Percentiles rank a stretch among this genome's conserved stretches.
phyloP scores from a whole-genome alignment of 441 rosid genomes.

The Populus hybrid region DNA sequence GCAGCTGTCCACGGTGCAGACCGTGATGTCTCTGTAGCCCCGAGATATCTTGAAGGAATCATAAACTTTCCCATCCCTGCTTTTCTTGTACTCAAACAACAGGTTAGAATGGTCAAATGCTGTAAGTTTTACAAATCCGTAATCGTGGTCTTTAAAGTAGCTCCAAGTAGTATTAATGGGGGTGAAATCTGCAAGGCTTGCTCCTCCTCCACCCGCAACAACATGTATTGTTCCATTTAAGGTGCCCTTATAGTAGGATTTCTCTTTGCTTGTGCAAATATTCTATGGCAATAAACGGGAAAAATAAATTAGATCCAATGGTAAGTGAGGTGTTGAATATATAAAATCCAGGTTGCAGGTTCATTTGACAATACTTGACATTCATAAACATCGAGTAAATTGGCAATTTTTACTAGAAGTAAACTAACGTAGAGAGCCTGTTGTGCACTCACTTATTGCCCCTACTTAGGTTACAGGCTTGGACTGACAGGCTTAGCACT shows the following conservation, averaged over 20 bases:
- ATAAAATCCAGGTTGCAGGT: background rate
- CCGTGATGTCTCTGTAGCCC: conserved; percentile 64
- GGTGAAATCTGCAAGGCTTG: conserved; percentile 56
- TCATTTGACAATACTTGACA: background rate
- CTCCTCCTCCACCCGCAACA: conserved; percentile 88
- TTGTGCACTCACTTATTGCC: background rate
- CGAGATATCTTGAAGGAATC: conserved; percentile 68
- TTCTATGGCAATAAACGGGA: conserved; percentile 36
- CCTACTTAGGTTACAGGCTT: background rate
- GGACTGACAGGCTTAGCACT: no score
- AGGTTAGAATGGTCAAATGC: conserved; percentile 60
- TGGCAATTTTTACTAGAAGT: background rate
- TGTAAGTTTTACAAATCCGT: conserved; percentile 67
- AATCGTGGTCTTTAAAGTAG: conserved; percentile 52
- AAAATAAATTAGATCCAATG: background rate
- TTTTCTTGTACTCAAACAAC: conserved; percentile 77
- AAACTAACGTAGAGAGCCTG: no score
- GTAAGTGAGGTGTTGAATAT: background rate
- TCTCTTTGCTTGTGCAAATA: conserved; percentile 59
- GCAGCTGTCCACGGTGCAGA: conserved; percentile 66
- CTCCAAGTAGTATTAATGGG: conserved; percentile 62
- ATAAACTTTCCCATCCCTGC: conserved; percentile 69
- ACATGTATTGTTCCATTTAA: conserved; percentile 74
- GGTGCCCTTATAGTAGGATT: conserved; percentile 43
- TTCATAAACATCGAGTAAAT: background rate